Evolutionary conservation across 2,329 filamentous ascomycete species (phyloP), one percentile per base, ranked within the genome.

Genomic region (Hypoxylon sp.): DNA sequence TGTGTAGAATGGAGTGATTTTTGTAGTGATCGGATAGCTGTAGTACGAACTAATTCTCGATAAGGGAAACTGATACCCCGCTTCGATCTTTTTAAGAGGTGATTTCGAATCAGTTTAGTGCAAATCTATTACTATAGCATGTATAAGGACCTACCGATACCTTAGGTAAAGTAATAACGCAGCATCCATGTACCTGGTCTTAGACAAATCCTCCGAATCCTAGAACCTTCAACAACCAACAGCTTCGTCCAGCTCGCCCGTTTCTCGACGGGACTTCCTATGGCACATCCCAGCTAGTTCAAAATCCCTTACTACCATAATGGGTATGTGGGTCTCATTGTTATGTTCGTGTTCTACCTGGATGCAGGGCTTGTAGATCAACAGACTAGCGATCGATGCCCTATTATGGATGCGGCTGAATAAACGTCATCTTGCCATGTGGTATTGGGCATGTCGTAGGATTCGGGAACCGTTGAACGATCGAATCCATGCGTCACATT

Each of bases 341-440:
- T 33, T 5, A 22, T 22, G 39, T 22, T 44, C 17, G 39, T 44
- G 39, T 44, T 22, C 6, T 44, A 22, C 39, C 26, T 14, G 31
- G 24, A 24, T 57, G 6, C 14, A 39, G 44, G 24, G 35, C 35
- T 26, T 17, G 33, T 42, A 59, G 51, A 44, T 22, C 52, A 48
- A 22, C 22, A 22, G 35, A 35, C 17, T 33, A 48, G 19, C 39
- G 52, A 62, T 62, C 57, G 46, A 22, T 53, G 33, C 52, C 44
- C 35, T 9, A n/a, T 61, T 59, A 14, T 42, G 37, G 26, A 57
- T 63, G 67, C 67, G 63, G 67, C 67, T 64, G 67, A 70, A 63
- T 24, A 42, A 63, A 60, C 13, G 29, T 52, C 44, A 5, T 51
- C 48, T 51, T 37, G 44, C 26, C 47, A 33, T 56, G 22, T 51